Base-by-base conservation (phyloP, 495 filamentous ascomycete genomes). In the Aspergillus diversus region DNA sequence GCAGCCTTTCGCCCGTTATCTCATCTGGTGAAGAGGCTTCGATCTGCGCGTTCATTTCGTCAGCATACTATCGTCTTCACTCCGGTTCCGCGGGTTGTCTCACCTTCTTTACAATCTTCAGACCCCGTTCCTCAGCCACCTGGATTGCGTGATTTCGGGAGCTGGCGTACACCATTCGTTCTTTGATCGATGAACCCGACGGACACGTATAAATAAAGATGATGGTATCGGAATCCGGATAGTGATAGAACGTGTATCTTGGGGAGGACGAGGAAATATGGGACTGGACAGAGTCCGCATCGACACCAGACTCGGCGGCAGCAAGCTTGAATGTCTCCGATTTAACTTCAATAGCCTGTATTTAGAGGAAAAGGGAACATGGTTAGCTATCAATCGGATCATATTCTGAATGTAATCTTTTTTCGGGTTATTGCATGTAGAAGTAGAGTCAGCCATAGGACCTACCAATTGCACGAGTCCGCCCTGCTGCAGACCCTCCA, bases 181-280 rank as follows among this genome's bases (percentile, higher is more conserved):
- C 92, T 76, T 92, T 97, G 78, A 98, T 91, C 66, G 90, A 91
- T 0, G 87, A 86, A 5, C 77, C 85, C 4, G 84, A 81, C 5
- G 95, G 95, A 69, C 94, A 97, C 7, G 93, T 97, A 76, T 97
- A 98, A 69, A 98, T 88, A 80, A 98, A 99, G 33, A 97, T 81
- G 35, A 98, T 83, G 5, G 87, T 83, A 6, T 86, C 83, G 55
- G 83, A 83, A 58, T 84, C 78, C 42, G 75, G 73, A 70, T 90
- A 91, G 53, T 88, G 86, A 81, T 92, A 99, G 78, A 97, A 97
- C 6, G 91, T 91, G 75, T 96, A 98, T 43, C 92, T 84, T 9
- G 95, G 94, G 63, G 93, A 90, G 42, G 86, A 81, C n/a, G 84
- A 57, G n/a, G 92, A 90, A 64, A 99, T 97, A 48, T 83, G 75